These are phyloP conservation scores for Aspergillus melleus DNA, from an alignment of 2,329 filamentous ascomycete species.

Conservation along the genomic window DNA sequence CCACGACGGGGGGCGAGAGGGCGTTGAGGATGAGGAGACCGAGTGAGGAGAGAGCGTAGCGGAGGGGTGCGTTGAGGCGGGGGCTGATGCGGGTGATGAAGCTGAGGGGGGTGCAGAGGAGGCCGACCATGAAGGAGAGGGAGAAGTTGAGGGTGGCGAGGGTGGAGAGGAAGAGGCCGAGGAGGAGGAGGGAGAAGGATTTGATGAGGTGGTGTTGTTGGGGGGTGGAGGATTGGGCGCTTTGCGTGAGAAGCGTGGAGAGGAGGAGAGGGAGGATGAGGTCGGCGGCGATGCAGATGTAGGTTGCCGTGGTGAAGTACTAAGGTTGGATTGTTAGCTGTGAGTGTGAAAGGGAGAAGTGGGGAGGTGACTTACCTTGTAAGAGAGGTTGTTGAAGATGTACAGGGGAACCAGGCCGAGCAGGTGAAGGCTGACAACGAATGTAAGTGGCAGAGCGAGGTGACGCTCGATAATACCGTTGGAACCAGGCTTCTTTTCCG, in stretches of 20 bases:
- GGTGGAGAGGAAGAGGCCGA: conserved; percentile 88
- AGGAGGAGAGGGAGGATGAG: conserved; percentile 58
- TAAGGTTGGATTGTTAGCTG: conserved; percentile 31
- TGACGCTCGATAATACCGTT: conserved; percentile 39
- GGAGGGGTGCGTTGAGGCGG: conserved; percentile 19
- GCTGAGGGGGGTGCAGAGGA: conserved; percentile 75
- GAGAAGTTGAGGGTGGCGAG: conserved; percentile 96
- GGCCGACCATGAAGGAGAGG: conserved; percentile 78
- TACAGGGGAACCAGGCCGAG: conserved; percentile 79
- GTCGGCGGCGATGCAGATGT: conserved; percentile 57
- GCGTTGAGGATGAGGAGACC: conserved; percentile 57
- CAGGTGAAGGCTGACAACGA: conserved; percentile 73
- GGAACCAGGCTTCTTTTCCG: conserved; percentile 12
- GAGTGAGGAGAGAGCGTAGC: conserved; percentile 31
- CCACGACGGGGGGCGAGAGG: conserved; percentile 60
- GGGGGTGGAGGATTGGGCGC: conserved; percentile 53
- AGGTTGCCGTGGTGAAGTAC: conserved; percentile 62
- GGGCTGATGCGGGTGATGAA: conserved; percentile 54
- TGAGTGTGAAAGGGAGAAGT: neutral
- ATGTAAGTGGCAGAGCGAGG: conserved; percentile 58
- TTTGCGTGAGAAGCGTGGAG: conserved; percentile 54
- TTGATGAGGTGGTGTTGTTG: conserved; percentile 80
- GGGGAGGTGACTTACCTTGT: conserved; percentile 54
- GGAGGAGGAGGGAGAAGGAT: conserved; percentile 85
- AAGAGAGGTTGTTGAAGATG: conserved; percentile 74